Percentiles rank a stretch among this genome's conserved stretches.
These are phyloP conservation scores for Peronosclerospora sorghi DNA, from an alignment of 352 stramenopile genomes.

Conservation along the genomic window DNA sequence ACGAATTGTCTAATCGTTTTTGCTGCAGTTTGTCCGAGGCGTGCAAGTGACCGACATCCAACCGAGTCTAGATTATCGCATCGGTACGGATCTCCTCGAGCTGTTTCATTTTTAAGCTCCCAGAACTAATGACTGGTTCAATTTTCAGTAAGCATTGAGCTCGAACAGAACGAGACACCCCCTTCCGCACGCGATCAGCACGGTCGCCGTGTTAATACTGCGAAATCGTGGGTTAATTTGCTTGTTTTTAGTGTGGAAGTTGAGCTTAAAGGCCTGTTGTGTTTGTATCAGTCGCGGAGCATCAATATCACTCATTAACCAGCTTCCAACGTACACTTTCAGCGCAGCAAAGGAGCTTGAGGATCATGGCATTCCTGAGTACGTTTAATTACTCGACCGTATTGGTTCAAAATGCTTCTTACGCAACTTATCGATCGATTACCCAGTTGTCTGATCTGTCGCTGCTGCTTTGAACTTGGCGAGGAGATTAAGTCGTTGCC, in stretches of 20 bases:
- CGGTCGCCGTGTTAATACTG: conserved; percentile 9
- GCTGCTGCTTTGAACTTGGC: conserved; percentile 79
- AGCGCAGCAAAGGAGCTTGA: conserved; percentile 34
- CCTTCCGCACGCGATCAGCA: conserved; percentile 15
- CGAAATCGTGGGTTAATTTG: conserved; percentile 18
- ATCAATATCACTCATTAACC: conserved; percentile 51
- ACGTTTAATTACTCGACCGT: conserved; percentile 6
- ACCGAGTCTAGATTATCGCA: conserved; percentile 24
- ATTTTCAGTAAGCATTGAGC: conserved; percentile 42
- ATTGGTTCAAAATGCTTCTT: too few species aligned
- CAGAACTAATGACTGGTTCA: too few species aligned
- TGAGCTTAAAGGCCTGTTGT: too few species aligned
- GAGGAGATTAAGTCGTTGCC: conserved; percentile 90
- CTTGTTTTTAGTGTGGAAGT: conserved; percentile 2
- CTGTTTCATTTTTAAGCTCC: too few species aligned
- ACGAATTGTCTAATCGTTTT: neutral
- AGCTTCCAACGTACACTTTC: conserved; percentile 76
- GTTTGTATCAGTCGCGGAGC: conserved; percentile 40
- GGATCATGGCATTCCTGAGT: conserved; percentile 46
- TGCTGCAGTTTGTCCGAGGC: conserved; percentile 22
- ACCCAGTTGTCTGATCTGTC: conserved; percentile 87
- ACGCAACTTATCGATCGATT: too few species aligned
- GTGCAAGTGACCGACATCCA: conserved; percentile 20
- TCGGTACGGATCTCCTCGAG: conserved; percentile 13
- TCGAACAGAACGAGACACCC: conserved; percentile 23